Conservation (phyloP, 1,284 basidiomycete species). For the Cutaneotrichosporon sp. region DNA sequence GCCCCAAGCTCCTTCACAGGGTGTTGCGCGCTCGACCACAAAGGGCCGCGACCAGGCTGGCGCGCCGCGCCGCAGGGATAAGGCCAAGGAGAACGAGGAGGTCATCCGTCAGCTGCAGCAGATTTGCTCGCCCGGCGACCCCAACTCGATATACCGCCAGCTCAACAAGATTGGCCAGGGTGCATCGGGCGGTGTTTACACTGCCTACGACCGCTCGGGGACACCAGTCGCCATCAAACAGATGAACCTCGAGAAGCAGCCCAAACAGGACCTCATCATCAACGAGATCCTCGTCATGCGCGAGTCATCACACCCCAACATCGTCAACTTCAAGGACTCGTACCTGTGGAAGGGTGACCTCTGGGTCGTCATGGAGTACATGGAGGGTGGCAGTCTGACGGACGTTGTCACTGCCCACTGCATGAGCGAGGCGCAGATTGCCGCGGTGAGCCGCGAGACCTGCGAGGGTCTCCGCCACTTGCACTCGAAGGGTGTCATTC, state of each 20-base stretch:
- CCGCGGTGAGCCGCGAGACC: conserved; percentile 87
- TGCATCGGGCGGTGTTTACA: conserved; percentile 97
- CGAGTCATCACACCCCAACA: conserved; percentile 91
- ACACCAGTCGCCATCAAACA: conserved; percentile 97
- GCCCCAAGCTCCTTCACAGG: conserved; percentile 2
- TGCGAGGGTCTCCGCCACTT: conserved; percentile 88
- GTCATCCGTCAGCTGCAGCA: conserved; percentile 87
- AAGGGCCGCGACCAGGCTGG: conserved; percentile 52
- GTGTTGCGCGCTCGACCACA: conserved; percentile 21
- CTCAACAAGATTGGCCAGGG: conserved; percentile 97
- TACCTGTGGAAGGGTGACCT: conserved; percentile 97
- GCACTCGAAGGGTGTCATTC: conserved; percentile 92
- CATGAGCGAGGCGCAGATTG: conserved; percentile 92
- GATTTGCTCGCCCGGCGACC: conserved; percentile 97
- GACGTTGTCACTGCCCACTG: conserved; percentile 96
- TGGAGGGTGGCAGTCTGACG: conserved; percentile 88
- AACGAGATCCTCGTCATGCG: conserved; percentile 99
- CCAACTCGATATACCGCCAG: conserved; percentile 87
- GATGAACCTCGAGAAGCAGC: conserved; percentile 99
- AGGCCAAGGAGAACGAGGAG: conserved; percentile 83
- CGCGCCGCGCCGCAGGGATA: conserved; percentile 80
- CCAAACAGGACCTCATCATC: conserved; percentile 99
- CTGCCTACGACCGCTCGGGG: conserved; percentile 94
- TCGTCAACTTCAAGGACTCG: conserved; percentile 99
- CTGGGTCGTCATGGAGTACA: conserved; percentile 99